Evolutionary conservation across 2,329 filamentous ascomycete species (phyloP).

Genomic region (Cercospora sp.): DNA sequence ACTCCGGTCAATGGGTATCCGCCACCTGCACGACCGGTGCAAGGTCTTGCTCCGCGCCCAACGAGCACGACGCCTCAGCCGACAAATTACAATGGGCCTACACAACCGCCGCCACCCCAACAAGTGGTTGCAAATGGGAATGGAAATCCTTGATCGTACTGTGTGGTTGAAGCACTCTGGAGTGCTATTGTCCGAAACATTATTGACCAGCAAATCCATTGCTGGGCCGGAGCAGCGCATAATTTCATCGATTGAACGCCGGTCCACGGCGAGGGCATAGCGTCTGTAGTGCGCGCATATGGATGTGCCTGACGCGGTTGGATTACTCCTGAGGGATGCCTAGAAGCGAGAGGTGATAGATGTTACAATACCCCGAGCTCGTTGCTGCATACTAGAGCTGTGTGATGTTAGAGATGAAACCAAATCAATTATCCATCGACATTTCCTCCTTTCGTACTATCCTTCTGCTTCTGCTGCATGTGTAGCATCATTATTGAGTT

Average conservation of each 20-base stretch:
- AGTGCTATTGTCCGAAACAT: neutral
- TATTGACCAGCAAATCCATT: neutral
- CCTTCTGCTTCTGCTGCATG: neutral
- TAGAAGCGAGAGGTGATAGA: neutral
- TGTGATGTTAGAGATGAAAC: neutral
- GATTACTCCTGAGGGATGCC: neutral
- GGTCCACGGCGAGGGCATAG: neutral
- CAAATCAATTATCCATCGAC: neutral
- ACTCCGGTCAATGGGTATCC: slow-evolving; percentile 35
- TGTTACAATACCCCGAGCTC: neutral
- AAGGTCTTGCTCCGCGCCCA: slow-evolving; percentile 22
- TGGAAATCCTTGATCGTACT: neutral
- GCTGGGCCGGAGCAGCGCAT: neutral
- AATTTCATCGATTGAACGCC: neutral
- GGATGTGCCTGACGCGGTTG: neutral
- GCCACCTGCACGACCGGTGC: slow-evolving; percentile 17
- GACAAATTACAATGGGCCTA: slow-evolving; percentile 14
- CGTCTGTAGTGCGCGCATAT: neutral
- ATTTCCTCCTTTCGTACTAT: neutral
- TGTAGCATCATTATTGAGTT: neutral
- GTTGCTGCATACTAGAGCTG: neutral
- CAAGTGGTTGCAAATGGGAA: neutral
- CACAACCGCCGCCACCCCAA: slow-evolving; percentile 8
- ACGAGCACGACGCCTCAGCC: slow-evolving; percentile 33
- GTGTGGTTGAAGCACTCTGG: neutral